Base-by-base conservation (phyloP, 345 rosid genomes). In the Acer campestre region DNA sequence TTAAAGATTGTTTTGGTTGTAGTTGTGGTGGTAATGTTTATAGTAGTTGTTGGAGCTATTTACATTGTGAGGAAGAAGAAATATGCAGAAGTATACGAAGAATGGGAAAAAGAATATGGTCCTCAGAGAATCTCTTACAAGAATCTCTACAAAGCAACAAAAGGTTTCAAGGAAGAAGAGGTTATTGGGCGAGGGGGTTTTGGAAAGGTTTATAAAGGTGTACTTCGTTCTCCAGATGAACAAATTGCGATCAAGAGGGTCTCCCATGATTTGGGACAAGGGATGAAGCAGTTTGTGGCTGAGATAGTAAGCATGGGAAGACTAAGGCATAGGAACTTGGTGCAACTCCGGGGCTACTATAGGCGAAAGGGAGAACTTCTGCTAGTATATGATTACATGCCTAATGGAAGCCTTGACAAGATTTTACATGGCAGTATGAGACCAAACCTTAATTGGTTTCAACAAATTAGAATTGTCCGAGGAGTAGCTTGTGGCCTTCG, bases 241-340 rank as follows among this genome's bases (percentile, higher is more conserved):
- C 76, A 90, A 58, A 79, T 93, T 61, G 94, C 91, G 4, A 88
- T 90, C 38, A 91, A 93, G 73, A 87, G 79, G 61, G 74, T 91
- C 40, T 79, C 82, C 22, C 89, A 86, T 29, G 77, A 88, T 61
- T 78, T 84, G 10, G 81, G 82, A 53, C 89, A 88, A 68, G 90
- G 88, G 20, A 86, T 91, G 46, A 86, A 85, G 68, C 88, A 88
- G 49, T 73, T 74, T 42, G 75, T 77, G 70, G 59, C 65, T 1
- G 76, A 77, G 74, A 56, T 82, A 7, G 48, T 31, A n/a, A 68
- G 63, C 27, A n/a, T 80, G 20, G 85, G 91, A 4, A 80, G 82
- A 53, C 78, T 85, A 0, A 76, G 85, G 16, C 90, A 87, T 75
- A 77, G 76, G 0, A 83, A 88, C 53, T 23, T 88, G 12, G 91